Conservation (phyloP, 2,329 filamentous ascomycete species). For the Tolypocladium ovalisporum region DNA sequence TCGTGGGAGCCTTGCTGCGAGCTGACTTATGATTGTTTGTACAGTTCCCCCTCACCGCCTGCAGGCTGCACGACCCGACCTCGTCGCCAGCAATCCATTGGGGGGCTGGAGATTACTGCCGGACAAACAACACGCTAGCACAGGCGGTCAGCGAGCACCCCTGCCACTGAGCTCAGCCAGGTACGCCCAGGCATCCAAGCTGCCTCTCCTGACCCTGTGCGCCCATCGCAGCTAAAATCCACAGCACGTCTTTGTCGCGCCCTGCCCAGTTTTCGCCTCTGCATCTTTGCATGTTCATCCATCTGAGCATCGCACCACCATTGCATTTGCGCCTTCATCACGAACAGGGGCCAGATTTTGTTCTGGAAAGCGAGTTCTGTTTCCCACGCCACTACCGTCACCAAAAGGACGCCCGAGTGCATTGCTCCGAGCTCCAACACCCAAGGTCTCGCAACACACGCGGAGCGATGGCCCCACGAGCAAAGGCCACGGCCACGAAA, state of each 20-base stretch:
- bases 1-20: not conserved
- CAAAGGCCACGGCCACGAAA: slow-evolving; percentile 15
- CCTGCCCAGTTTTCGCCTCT: not conserved
- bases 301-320: not conserved
- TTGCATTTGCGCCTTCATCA: not conserved
- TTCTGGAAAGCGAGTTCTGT: not conserved
- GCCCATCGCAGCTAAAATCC: not conserved
- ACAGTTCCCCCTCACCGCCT: not conserved
- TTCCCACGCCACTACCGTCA: not conserved
- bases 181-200: not conserved
- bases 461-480: slow-evolving; percentile 20
- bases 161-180: not conserved
- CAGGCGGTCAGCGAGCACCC: not conserved
- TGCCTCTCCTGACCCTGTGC: not conserved
- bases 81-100: not conserved
- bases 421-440: not conserved
- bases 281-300: not conserved
- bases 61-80: not conserved
- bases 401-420: not conserved
- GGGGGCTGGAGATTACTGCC: slow-evolving; percentile 2
- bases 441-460: not conserved
- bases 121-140: slow-evolving; percentile 1
- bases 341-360: not conserved
- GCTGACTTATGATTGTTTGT: not conserved
- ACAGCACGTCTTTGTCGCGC: not conserved